Conservation (phyloP, 1,284 basidiomycete species). For the Heterobasidion parviporum region DNA sequence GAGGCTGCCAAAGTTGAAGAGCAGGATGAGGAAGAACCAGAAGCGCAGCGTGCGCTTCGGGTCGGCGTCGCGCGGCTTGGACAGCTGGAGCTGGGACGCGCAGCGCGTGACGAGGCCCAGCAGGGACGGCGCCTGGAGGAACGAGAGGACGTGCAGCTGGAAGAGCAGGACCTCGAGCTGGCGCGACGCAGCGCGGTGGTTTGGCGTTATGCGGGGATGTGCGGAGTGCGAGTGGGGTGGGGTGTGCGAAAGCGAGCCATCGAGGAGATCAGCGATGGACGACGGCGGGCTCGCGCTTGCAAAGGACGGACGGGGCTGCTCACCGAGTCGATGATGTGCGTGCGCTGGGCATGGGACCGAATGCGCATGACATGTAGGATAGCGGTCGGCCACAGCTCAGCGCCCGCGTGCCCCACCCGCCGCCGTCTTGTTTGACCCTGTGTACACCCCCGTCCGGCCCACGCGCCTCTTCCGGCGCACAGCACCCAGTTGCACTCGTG, state of each 20-base stretch:
- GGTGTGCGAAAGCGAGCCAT: background rate
- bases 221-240: background rate
- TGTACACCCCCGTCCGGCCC: background rate
- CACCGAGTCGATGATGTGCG: slow-evolving; percentile 68
- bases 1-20: slow-evolving; percentile 50
- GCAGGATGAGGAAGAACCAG: slow-evolving; percentile 49
- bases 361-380: slow-evolving; percentile 59
- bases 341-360: slow-evolving; percentile 64
- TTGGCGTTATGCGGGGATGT: background rate
- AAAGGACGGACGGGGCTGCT: slow-evolving; percentile 19
- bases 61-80: slow-evolving; percentile 56
- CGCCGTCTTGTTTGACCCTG: background rate
- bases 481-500: background rate
- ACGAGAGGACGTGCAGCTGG: slow-evolving; percentile 65
- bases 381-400: background rate
- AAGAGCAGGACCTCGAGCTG: slow-evolving; percentile 65
- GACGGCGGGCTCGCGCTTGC: background rate
- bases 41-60: slow-evolving; percentile 51
- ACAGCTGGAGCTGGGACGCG: slow-evolving; percentile 53
- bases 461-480: background rate
- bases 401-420: background rate
- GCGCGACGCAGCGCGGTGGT: background rate
- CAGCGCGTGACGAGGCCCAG: slow-evolving; percentile 48
- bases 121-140: slow-evolving; percentile 63
- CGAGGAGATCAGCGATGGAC: background rate